Conservation (phyloP, 306 rosid species). For the Lathyrus aphaca region DNA sequence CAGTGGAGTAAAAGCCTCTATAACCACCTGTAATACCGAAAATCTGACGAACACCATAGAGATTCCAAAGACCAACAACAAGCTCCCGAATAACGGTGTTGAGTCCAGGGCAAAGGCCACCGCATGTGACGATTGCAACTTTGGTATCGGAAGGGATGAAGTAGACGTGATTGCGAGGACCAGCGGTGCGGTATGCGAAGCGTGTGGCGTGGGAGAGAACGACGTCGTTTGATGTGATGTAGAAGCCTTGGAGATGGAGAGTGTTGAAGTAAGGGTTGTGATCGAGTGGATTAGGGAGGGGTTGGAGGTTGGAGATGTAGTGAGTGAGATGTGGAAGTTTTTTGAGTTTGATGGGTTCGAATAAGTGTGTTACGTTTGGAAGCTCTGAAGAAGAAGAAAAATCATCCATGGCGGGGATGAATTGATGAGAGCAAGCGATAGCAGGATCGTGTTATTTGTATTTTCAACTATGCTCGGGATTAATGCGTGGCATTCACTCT, state of each 20-base stretch:
- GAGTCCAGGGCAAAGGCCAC: constrained; percentile 64
- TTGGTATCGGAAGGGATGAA: constrained; percentile 32
- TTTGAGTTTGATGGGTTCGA: constrained; percentile 39
- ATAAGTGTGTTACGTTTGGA: background rate
- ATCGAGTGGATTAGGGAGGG: constrained; percentile 34
- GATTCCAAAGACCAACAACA: constrained; percentile 55
- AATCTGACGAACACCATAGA: constrained; percentile 72
- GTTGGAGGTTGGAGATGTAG: constrained; percentile 5
- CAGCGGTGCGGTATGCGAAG: constrained; percentile 41
- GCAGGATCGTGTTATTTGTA: too few relatives aligned
- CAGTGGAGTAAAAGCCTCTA: constrained; percentile 67
- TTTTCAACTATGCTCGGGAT: too few relatives aligned
- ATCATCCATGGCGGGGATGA: background rate
- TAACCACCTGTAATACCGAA: constrained; percentile 72
- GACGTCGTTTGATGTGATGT: constrained; percentile 31
- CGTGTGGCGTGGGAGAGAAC: constrained; percentile 13
- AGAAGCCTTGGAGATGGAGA: constrained; percentile 15
- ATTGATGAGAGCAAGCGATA: background rate
- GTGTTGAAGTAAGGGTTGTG: constrained; percentile 38
- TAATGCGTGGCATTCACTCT: too few relatives aligned
- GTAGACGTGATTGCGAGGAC: constrained; percentile 36
- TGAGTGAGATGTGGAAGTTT: constrained; percentile 3
- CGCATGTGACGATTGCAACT: constrained; percentile 67
- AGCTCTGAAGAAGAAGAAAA: background rate
- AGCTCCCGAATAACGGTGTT: constrained; percentile 89